Percentiles rank a stretch among this genome's conserved stretches.
Evolutionary conservation across 257 asterid genomes (phyloP).

Genomic region (Solanum virginianum): DNA sequence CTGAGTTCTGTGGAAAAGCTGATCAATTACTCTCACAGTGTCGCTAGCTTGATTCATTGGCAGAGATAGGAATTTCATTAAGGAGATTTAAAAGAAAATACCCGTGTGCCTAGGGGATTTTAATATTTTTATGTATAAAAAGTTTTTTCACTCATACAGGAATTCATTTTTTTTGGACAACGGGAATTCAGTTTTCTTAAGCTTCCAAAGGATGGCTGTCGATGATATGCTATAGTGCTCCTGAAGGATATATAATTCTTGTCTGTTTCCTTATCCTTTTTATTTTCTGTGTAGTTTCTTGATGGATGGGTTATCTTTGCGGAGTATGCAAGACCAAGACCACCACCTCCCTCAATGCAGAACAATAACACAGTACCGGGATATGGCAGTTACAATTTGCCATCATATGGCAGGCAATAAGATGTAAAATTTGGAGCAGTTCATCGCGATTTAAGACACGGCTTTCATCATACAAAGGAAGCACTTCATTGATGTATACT

Average conservation of each 20-base stretch:
- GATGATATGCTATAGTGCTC: background rate
- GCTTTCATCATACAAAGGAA: background rate
- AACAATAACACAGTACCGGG: conserved; percentile 3
- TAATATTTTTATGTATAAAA: background rate
- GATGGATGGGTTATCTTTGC: conserved; percentile 88
- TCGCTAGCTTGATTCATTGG: background rate
- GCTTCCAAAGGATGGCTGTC: background rate
- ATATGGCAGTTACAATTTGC: conserved; percentile 1
- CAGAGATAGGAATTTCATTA: background rate
- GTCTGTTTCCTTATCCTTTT: background rate
- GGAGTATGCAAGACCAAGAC: conserved; percentile 72
- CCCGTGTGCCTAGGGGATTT: background rate
- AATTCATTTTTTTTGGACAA: background rate
- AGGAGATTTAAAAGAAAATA: background rate
- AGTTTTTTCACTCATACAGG: background rate
- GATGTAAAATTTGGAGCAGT: background rate
- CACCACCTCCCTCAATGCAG: conserved; percentile 25
- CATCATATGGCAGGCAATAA: conserved; percentile 2
- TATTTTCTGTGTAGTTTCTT: conserved; percentile 37
- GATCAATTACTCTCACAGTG: background rate
- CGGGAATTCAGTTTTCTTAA: background rate
- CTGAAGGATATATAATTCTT: background rate
- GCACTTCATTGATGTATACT: background rate
- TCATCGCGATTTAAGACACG: background rate
- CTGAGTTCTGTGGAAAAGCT: background rate